These are phyloP conservation scores for Cyberlindnera japonica DNA, from an alignment of 805 yeast species.

Conservation along the genomic window DNA sequence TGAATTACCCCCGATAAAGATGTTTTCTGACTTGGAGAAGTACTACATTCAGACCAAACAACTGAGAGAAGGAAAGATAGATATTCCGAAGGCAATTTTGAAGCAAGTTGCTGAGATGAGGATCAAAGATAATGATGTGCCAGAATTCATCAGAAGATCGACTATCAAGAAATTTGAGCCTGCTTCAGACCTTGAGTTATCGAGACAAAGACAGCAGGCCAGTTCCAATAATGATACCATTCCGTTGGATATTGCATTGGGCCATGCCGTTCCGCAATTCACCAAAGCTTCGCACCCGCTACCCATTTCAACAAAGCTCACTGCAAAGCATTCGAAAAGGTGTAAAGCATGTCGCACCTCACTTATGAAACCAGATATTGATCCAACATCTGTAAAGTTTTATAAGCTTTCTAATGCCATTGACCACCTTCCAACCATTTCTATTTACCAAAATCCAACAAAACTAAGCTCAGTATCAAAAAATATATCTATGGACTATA, in stretches of 20 bases:
- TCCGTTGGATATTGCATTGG: slow-evolving; percentile 5
- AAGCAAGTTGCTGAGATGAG: slow-evolving; percentile 19
- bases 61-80: slow-evolving; percentile 9
- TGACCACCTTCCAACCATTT: slow-evolving; percentile 23
- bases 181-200: not conserved
- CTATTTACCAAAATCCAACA: slow-evolving; percentile 7
- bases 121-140: slow-evolving; percentile 10
- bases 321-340: slow-evolving; percentile 23
- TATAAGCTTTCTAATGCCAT: slow-evolving; percentile 28
- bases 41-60: slow-evolving; percentile 20
- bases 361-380: slow-evolving; percentile 28
- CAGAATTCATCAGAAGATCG: slow-evolving; percentile 15
- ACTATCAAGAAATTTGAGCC: slow-evolving; percentile 10
- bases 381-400: slow-evolving; percentile 25
- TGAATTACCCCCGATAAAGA: slow-evolving; percentile 3
- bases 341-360: slow-evolving; percentile 29
- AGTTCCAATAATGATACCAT: not conserved
- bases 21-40: slow-evolving; percentile 20
- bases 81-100: slow-evolving; percentile 14
- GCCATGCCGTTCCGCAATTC: slow-evolving; percentile 5
- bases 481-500: not conserved
- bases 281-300: not conserved
- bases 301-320: slow-evolving; percentile 21
- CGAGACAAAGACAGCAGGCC: not conserved
- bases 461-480: too few relatives aligned